Conservation (phyloP, 2,329 filamentous ascomycete species). For the Myriosclerotinia scirpicola region DNA sequence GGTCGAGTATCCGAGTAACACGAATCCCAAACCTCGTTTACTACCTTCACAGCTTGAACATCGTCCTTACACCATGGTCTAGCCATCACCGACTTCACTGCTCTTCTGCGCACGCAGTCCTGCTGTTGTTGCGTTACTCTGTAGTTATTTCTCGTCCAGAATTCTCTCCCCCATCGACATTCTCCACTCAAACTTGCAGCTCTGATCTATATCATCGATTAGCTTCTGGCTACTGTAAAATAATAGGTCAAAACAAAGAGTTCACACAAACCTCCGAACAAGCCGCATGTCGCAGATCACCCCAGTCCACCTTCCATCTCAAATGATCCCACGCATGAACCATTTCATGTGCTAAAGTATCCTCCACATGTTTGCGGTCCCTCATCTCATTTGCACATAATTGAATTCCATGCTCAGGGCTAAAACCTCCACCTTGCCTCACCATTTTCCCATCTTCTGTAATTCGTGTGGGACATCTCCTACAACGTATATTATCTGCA, state of each 20-base stretch:
- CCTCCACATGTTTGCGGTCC: conserved; percentile 79
- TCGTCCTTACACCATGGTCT: conserved; percentile 82
- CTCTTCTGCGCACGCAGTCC: conserved; percentile 80
- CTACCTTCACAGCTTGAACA: conserved; percentile 79
- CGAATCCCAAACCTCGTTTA: conserved; percentile 98
- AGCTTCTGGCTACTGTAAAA: conserved; percentile 24
- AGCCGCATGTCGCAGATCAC: conserved; percentile 81
- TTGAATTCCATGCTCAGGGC: conserved; percentile 80
- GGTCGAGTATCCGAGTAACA: conserved; percentile 93
- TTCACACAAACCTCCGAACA: conserved; percentile 75
- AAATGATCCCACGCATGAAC: conserved; percentile 95
- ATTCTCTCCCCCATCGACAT: conserved; percentile 85
- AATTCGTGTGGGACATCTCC: conserved; percentile 66
- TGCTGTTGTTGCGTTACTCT: conserved; percentile 90
- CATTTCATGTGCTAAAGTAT: conserved; percentile 96
- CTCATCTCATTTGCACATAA: conserved; percentile 91
- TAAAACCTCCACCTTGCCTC: conserved; percentile 78
- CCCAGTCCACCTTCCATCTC: conserved; percentile 84
- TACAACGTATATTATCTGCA: conserved; percentile 74
- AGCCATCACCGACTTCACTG: conserved; percentile 74
- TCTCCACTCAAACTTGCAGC: conserved; percentile 92
- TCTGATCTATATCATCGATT: conserved; percentile 64
- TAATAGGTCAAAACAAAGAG: not conserved
- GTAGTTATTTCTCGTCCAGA: conserved; percentile 82
- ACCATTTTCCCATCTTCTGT: conserved; percentile 51